Evolutionary conservation across 2,329 filamentous ascomycete species (phyloP), one percentile per base, ranked within the genome.

Genomic region (Macrophomina tecta): DNA sequence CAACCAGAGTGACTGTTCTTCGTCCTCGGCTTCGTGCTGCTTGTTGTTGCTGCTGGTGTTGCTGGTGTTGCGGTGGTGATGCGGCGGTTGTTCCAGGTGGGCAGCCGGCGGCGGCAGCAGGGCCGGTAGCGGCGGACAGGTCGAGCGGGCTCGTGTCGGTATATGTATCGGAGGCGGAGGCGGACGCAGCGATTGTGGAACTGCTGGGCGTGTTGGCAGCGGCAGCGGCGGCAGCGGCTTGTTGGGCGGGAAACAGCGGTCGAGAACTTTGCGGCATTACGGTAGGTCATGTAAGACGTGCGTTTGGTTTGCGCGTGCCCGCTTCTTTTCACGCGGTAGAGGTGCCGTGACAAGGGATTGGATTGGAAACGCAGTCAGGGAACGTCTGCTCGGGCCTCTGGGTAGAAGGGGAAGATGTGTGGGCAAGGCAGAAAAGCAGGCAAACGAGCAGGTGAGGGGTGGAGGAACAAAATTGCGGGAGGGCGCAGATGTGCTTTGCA

Each of bases 1-100:
- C 58, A 30, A 62, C 58, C 45, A 62, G 58, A 5, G 58, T 62
- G 18, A 62, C 58, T 30, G 58, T 62, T 62, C 58, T 62, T 32
- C 58, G 46, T 16, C 42, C 58, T 32, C 58, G 58, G 18, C 42
- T 28, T 30, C 58, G 42, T 36, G 58, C 58, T 38, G 36, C 36
- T 38, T 38, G 36, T 38, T 38, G 36, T 38, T 38, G 36, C 11
- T 38, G 36, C 11, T 38, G 36, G 6, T 38, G 36, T 38, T 38
- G 36, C 11, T 38, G 36, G 6, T 38, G 36, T 38, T 38, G 36
- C 11, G 48, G 40, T 40, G 46, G 58, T 49, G 58, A 42, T 49
- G 58, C 56, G 18, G 38, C 18, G 16, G 38, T 9, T 9, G 42
- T n/a, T 18, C 2, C 28, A 12, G 56, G 40, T n/a, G 38, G 46